phyloP scores from a whole-genome alignment of 352 stramenopile genomes.

The Globisporangium nunn region DNA sequence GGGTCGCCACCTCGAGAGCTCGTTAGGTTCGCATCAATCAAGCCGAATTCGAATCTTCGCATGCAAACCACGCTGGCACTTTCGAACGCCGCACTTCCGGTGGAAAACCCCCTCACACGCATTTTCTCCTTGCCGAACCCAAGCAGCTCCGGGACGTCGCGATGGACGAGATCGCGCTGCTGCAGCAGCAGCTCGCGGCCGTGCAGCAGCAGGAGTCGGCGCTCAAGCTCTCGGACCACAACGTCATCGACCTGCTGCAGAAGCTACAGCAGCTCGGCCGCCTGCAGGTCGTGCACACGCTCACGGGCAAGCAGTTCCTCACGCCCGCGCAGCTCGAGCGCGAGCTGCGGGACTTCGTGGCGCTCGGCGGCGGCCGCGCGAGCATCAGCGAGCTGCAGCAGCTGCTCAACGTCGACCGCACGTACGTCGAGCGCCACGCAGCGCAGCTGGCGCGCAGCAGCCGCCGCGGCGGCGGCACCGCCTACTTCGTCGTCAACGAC shows the following conservation, averaged over 20 bases:
- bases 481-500: constrained; percentile 58
- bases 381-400: constrained; percentile 62
- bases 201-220: constrained; percentile 73
- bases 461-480: constrained; percentile 20
- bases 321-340: constrained; percentile 63
- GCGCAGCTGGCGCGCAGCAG: constrained; percentile 30
- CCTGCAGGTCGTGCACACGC: constrained; percentile 74
- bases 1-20: too few relatives aligned
- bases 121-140: too few relatives aligned
- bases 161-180: constrained; percentile 81
- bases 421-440: constrained; percentile 59
- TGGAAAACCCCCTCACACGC: too few relatives aligned
- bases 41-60: too few relatives aligned
- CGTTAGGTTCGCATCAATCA: too few relatives aligned
- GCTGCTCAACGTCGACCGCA: constrained; percentile 63
- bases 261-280: constrained; percentile 74
- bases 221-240: constrained; percentile 79
- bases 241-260: constrained; percentile 69
- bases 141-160: too few relatives aligned
- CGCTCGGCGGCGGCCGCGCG: constrained; percentile 54
- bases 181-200: constrained; percentile 72
- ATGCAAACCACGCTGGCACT: too few relatives aligned
- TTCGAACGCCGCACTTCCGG: too few relatives aligned
- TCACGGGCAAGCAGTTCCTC: constrained; percentile 75
- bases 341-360: constrained; percentile 70